These are phyloP conservation scores for Dissophora globulifera DNA, from an alignment of 192 early-diverging fungal species.

Conservation along the genomic window DNA sequence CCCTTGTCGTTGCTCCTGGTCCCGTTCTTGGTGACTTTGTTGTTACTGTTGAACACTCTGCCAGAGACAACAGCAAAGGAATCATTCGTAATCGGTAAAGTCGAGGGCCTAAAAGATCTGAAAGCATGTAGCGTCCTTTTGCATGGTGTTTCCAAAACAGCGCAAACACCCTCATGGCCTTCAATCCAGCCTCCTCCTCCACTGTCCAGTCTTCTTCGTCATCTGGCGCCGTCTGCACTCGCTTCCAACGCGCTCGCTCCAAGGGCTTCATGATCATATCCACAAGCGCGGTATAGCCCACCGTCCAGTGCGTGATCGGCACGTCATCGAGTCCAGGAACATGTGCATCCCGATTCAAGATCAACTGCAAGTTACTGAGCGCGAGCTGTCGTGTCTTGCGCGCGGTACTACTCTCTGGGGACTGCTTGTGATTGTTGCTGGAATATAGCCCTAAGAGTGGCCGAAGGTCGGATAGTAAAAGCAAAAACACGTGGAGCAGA, in stretches of 20 bases:
- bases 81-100: conserved; percentile 22
- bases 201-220: background rate
- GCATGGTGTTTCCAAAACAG: conserved; percentile 30
- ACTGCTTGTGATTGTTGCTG: too few species aligned
- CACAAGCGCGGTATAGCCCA: conserved; percentile 27
- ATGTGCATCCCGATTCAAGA: conserved; percentile 1
- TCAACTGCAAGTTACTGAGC: conserved; percentile 5
- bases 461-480: conserved; percentile 14
- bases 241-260: too few species aligned
- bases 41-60: too few species aligned
- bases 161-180: conserved; percentile 15
- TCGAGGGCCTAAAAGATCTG: conserved; percentile 31
- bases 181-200: conserved; percentile 9
- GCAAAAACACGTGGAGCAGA: conserved; percentile 15
- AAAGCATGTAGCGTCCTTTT: conserved; percentile 10
- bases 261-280: conserved; percentile 27
- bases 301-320: conserved; percentile 9
- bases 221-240: background rate
- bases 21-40: background rate
- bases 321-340: conserved; percentile 12
- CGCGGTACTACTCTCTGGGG: too few species aligned
- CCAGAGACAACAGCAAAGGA: background rate
- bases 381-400: conserved; percentile 5
- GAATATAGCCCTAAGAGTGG: too few species aligned
- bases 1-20: background rate